Base-by-base conservation (phyloP, 164 flowering plant species). In the Piper betle region DNA sequence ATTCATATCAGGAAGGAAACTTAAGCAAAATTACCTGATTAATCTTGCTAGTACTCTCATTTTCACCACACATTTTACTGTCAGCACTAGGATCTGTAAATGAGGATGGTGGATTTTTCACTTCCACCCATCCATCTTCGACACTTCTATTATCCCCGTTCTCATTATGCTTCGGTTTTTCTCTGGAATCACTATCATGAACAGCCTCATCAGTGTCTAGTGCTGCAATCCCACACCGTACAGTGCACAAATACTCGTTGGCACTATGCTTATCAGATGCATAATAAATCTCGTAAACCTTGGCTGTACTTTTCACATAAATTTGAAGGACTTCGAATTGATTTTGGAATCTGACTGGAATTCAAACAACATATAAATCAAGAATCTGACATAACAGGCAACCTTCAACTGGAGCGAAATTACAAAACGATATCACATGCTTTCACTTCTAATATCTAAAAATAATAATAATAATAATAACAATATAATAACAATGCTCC, bases 121-220 rank as follows among this genome's bases (percentile, higher is more conserved):
- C 82, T 64, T 87, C 85, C 48, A 89, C 85, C 98, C 98, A 92
- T 18, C 79, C 90, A 77, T 86, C 95, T 68, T 85, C 92, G 69
- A 71, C 76, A 39, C 73, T 60, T 67, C 63, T 46, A 59, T 18
- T 67, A 55, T 46, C 48, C 37, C 11, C 69, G 63, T 59, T 68
- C 6, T 63, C 75, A 69, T 20, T 70, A 61, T 70, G 66, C 6
- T 16, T 39, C 48, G 16, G 67, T 25, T 62, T 75, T 60, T 64
- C 78, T 37, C 64, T 75, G 66, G 39, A 13, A 53, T 65, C 69
- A 67, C 52, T 17, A 19, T 69, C 64, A 15, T 72, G 61, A 69
- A 67, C 66, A 58, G 67, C 39, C 63, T 63, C 66, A 3, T 75
- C 82, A 56, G n/a, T n/a, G n/a, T 72, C 81, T 62, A 74, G 73